Evolutionary conservation across 1,284 basidiomycete species (phyloP).

Genomic region (Leccinum huronense): DNA sequence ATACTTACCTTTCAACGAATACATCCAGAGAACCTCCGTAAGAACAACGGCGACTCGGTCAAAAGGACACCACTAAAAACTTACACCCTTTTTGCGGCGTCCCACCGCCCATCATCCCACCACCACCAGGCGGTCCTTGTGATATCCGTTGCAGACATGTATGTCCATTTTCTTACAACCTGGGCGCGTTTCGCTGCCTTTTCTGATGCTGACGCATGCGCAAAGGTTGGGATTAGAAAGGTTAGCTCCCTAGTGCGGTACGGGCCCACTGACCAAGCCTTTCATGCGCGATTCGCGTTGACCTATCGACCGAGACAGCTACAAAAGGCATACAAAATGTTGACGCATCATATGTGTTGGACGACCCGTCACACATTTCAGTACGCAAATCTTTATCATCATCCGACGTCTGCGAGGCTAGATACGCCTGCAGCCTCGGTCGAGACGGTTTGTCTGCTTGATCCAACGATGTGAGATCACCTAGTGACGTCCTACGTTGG

Average conservation of each 20-base stretch:
- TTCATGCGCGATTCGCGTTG: neutral
- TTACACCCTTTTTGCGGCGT: conserved; percentile 60
- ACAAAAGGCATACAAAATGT: too few relatives aligned
- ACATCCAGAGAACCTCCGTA: conserved; percentile 37
- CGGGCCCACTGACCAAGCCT: conserved; percentile 20
- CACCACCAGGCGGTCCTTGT: conserved; percentile 43
- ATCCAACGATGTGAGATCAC: too few relatives aligned
- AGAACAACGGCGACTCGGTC: conserved; percentile 38
- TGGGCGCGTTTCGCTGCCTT: neutral
- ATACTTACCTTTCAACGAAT: conserved; percentile 37
- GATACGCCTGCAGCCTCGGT: too few relatives aligned
- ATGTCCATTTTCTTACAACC: conserved; percentile 23
- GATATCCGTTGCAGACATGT: neutral
- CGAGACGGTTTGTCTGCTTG: too few relatives aligned
- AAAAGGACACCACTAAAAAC: conserved; percentile 33
- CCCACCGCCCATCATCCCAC: conserved; percentile 52
- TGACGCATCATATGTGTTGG: too few relatives aligned
- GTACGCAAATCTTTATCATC: too few relatives aligned
- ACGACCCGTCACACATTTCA: too few relatives aligned
- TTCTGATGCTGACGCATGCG: neutral
- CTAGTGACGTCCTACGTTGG: too few relatives aligned
- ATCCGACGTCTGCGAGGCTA: too few relatives aligned
- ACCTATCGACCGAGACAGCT: neutral
- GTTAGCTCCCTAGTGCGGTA: neutral
- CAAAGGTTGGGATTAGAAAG: neutral